Evolutionary conservation across 2,329 filamentous ascomycete species (phyloP).

Genomic region (Talaromyces sp.): DNA sequence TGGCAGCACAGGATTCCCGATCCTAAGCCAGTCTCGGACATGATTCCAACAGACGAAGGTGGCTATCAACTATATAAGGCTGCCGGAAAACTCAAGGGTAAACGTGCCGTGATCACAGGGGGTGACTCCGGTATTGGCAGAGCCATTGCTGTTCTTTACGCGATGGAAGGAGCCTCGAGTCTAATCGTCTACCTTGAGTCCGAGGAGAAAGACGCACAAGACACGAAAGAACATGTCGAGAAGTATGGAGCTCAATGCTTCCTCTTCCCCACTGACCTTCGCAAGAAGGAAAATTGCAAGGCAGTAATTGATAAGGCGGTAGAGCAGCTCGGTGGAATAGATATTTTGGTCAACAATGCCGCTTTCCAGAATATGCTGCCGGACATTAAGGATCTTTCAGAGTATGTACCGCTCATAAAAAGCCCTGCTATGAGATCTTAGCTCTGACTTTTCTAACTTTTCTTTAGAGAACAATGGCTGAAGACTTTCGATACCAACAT

Average conservation of each 20-base stretch:
- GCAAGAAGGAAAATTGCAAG: constrained; percentile 63
- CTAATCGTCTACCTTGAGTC: constrained; percentile 70
- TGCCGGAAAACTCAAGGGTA: constrained; percentile 70
- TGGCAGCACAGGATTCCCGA: constrained; percentile 54
- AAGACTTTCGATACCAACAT: constrained; percentile 81
- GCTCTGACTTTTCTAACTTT: neutral
- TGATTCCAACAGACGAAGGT: constrained; percentile 65
- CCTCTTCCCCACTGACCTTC: constrained; percentile 62
- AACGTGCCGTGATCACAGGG: constrained; percentile 74
- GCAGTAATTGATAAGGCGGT: constrained; percentile 65
- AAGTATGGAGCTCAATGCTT: constrained; percentile 63
- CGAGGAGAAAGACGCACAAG: constrained; percentile 71
- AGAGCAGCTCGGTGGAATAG: constrained; percentile 63
- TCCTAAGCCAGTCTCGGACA: constrained; percentile 58
- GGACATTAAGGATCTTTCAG: constrained; percentile 66
- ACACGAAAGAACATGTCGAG: constrained; percentile 69
- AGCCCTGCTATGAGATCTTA: too few species aligned
- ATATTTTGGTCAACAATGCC: constrained; percentile 66
- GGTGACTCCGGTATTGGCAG: constrained; percentile 77
- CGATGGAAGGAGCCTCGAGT: constrained; percentile 73
- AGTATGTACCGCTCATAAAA: constrained; percentile 47
- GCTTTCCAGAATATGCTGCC: constrained; percentile 71
- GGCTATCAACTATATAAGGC: constrained; percentile 68
- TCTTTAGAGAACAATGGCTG: constrained; percentile 66
- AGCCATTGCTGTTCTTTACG: constrained; percentile 70